Evolutionary conservation across 2,329 filamentous ascomycete species (phyloP).

Genomic region (Lasiodiplodia sp.): DNA sequence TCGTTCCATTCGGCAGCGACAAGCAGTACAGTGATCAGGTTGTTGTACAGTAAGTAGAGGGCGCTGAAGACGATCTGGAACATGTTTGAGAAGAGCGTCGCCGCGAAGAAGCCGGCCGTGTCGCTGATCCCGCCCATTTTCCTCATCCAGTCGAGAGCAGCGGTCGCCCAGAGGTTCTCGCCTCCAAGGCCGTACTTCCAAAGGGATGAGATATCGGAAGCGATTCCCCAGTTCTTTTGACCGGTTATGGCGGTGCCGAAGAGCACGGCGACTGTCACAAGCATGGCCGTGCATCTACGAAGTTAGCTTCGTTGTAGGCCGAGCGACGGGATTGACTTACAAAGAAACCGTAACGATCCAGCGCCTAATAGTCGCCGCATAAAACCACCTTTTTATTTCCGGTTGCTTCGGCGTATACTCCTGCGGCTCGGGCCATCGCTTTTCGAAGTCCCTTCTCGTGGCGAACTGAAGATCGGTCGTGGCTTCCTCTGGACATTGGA

Average conservation of each 20-base stretch:
- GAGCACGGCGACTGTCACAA: not conserved
- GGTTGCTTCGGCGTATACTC: not conserved
- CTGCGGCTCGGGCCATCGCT: too few species aligned
- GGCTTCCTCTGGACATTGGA: constrained; percentile 33
- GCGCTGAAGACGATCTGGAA: constrained; percentile 49
- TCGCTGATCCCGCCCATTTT: not conserved
- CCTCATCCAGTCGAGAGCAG: not conserved
- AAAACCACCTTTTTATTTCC: not conserved
- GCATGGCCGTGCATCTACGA: not conserved
- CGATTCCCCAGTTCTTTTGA: not conserved
- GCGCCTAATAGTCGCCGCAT: too few species aligned
- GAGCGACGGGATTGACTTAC: too few species aligned
- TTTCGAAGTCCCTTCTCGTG: not conserved
- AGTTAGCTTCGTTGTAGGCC: too few species aligned
- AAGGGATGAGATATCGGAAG: not conserved
- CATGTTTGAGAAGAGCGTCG: not conserved
- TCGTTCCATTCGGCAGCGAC: constrained; percentile 56
- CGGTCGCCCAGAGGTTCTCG: not conserved
- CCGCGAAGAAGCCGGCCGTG: not conserved
- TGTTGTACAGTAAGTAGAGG: constrained; percentile 57
- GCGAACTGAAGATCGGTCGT: constrained; percentile 25
- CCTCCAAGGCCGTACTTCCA: not conserved
- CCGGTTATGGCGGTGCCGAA: not conserved
- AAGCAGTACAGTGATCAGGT: constrained; percentile 56
- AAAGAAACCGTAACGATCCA: not conserved